Evolutionary conservation across 179 eudicot genomes (phyloP), one percentile per base, ranked within the genome.

Genomic region (Corrigiola litoralis): DNA sequence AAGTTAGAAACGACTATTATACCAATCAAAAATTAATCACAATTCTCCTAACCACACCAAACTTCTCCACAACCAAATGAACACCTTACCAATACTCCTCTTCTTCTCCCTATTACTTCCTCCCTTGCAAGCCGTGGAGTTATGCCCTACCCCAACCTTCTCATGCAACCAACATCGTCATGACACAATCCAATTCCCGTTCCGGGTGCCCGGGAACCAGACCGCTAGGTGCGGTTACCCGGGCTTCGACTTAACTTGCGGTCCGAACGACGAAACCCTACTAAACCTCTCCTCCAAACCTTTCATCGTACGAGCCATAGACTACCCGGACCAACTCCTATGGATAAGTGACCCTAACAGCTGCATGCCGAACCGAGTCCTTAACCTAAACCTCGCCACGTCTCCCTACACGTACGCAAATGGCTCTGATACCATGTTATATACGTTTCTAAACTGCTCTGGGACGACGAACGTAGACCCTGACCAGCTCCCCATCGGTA

Each of bases 191-290:
- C 83, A 57, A 2, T 83, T 79, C 66, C 86, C 92, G 17, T 86
- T 86, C 73, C 55, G 74, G 56, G 71, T 81, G 12, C 51, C 36
- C 18, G n/a, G 27, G 0, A 61, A 50, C 75, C 81, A 75, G 23
- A 9, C 80, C 13, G 11, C 12, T 1, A 54, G 72, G 0, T 84
- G 88, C 21, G 88, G 92, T 23, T 84, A 68, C 52, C 85, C 86
- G 2, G 84, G 92, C 0, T 86, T 86, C 66, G 71, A 65, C 42
- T 80, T 86, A 47, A 46, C 69, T 24, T 84, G 88, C 76, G 63
- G 72, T 55, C 44, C 49, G 36, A 27, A 27, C 11, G 73, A 41
- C 55, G 46, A 45, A 34, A 76, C 80, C 5, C 67, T 70, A 14
- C 14, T 86, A 2, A 55, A 34, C 5, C 72, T 84, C 5, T 11